Evolutionary conservation across 306 rosid genomes (phyloP), one percentile per base, ranked within the genome.

Genomic region (Vicia faba): DNA sequence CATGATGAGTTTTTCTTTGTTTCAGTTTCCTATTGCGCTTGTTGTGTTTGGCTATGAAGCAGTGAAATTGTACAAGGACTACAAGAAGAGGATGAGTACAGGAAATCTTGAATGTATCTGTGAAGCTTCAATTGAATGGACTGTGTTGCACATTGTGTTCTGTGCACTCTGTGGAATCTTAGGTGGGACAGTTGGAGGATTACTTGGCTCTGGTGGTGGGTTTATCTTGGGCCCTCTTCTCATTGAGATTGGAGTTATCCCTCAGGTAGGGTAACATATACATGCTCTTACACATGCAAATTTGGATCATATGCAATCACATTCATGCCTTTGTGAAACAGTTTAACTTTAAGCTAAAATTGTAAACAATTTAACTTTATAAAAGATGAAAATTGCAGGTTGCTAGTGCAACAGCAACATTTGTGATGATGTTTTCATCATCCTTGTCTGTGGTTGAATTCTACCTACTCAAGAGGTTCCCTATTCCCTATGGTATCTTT

Each of bases 401-500:
- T 74, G 98, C 98, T 9, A 92, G 98, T 75, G 91, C 95, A 36
- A 89, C 98, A 38, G 92, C 98, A 20, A 89, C 98, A 68, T 89
- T 89, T 70, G 98, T 92, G 55, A 89, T 92, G 98, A 80, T 83
- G 86, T 92, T 87, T 66, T 92, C 98, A 2, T 77, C 96, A 36
- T 92, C 98, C 28, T 74, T 92, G 26, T 92, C 96, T 2, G 96
- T 92, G 43, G 95, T 92, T 62, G 95, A 92, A 75, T 92, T 92
- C 70, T 89, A 85, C 83, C 88, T 92, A 53, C 92, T 92, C 74
- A 76, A 87, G 78, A 84, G 98, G 66, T 92, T 92, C 53, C 98
- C 98, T 45, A 89, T 92, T 39, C 92, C 95, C 23, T 87, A 71
- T 12, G 98, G 98, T 89, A 84, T 3, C 46, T 75, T 46, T 36